Conservation (phyloP, 108 stramenopile species). For the Skeletonema potamos region DNA sequence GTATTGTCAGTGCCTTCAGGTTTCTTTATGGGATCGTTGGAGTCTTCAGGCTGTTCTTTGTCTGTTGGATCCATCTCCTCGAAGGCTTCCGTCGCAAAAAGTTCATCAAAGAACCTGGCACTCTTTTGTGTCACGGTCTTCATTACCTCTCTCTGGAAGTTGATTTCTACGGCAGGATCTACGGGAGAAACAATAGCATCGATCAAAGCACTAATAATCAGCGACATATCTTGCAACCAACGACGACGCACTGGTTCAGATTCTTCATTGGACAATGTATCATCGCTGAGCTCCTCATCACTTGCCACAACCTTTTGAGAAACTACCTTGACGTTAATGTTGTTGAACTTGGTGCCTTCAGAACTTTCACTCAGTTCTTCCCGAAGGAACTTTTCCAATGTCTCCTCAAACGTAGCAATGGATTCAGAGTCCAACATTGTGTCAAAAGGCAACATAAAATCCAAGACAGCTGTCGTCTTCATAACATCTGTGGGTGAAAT, state of each 20-base stretch:
- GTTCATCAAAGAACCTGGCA: slow-evolving; percentile 7
- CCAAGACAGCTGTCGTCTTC: slow-evolving; percentile 5
- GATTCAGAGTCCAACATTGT: not conserved
- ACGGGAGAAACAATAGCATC: slow-evolving; percentile 3
- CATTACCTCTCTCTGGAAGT: slow-evolving; percentile 11
- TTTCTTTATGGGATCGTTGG: not conserved
- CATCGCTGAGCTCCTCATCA: not conserved
- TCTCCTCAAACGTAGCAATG: slow-evolving; percentile 17
- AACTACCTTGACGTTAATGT: slow-evolving; percentile 9
- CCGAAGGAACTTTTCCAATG: slow-evolving; percentile 21
- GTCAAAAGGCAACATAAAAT: slow-evolving; percentile 12
- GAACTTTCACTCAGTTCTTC: not conserved
- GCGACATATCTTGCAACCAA: slow-evolving; percentile 4
- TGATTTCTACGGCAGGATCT: slow-evolving; percentile 8
- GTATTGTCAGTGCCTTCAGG: not conserved
- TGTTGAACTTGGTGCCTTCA: not conserved
- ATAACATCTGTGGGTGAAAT: not conserved
- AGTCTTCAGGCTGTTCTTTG: not conserved
- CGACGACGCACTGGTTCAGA: not conserved
- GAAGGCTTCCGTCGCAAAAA: slow-evolving; percentile 12
- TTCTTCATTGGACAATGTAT: not conserved
- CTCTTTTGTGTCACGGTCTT: slow-evolving; percentile 9
- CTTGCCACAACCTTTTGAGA: slow-evolving; percentile 1
- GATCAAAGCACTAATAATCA: slow-evolving; percentile 2
- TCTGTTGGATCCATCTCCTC: not conserved